phyloP scores from a whole-genome alignment of 306 rosid species.

The Quercus rubra region DNA sequence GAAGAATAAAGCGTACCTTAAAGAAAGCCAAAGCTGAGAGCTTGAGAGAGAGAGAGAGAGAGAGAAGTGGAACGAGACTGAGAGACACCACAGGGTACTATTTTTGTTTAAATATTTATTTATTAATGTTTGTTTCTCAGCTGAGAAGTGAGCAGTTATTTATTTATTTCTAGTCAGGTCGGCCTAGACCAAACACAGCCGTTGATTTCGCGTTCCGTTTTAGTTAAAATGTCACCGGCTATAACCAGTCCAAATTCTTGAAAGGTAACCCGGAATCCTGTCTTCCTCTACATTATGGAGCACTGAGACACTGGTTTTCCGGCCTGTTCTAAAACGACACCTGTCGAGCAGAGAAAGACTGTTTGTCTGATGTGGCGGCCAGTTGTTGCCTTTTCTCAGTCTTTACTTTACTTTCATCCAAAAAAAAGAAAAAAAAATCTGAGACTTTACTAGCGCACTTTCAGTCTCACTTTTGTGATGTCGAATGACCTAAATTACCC shows the following conservation, averaged over 20 bases:
- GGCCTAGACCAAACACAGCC: constrained; percentile 20
- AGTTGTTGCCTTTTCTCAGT: background rate
- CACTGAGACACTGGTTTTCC: background rate
- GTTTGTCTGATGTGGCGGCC: background rate
- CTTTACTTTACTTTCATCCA: no score
- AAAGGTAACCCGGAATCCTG: background rate
- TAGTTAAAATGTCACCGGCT: background rate
- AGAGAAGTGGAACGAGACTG: background rate
- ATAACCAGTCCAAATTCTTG: constrained; percentile 22
- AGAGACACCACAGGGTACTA: background rate
- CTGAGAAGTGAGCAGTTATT: no score
- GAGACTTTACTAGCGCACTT: no score
- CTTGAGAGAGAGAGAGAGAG: background rate
- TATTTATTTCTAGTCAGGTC: background rate
- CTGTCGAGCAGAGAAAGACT: background rate
- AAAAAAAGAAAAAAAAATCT: background rate
- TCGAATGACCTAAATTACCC: background rate
- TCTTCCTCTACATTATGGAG: background rate
- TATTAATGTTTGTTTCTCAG: background rate
- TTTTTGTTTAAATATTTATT: no score
- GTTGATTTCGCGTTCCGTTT: background rate
- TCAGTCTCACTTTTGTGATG: background rate
- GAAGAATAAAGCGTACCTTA: constrained; percentile 11
- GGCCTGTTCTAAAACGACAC: background rate
- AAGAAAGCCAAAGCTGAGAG: constrained; percentile 6